These are phyloP conservation scores for Pseudogymnoascus pannorum DNA, from an alignment of 2,329 filamentous ascomycete species.

Conservation along the genomic window DNA sequence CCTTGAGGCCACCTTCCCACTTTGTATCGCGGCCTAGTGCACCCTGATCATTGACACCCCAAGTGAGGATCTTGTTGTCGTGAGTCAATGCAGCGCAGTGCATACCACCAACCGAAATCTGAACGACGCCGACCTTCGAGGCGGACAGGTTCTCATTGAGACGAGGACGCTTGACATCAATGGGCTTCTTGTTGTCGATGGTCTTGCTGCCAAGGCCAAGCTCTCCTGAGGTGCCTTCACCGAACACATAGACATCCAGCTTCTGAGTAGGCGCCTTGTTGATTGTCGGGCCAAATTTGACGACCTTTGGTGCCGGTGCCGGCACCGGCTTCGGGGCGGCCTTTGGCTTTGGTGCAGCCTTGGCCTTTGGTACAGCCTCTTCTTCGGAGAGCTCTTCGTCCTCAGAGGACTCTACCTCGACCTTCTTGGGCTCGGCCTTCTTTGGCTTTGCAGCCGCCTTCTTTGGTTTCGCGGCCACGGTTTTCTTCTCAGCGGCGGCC, in stretches of 20 bases:
- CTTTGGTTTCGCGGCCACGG: slow-evolving; percentile 15
- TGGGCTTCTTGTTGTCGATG: slow-evolving; percentile 49
- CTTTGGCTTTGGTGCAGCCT: slow-evolving; percentile 12
- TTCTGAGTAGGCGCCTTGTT: slow-evolving; percentile 56
- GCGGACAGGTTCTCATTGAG: slow-evolving; percentile 54
- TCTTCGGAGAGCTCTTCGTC: slow-evolving; percentile 6
- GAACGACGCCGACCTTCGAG: slow-evolving; percentile 58
- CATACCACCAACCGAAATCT: slow-evolving; percentile 75
- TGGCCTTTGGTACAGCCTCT: slow-evolving; percentile 8
- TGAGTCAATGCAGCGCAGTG: slow-evolving; percentile 69
- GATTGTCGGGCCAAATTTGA: slow-evolving; percentile 37
- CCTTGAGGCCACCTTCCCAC: slow-evolving; percentile 57
- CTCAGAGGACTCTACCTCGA: slow-evolving; percentile 1
- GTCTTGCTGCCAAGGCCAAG: slow-evolving; percentile 69
- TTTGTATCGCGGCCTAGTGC: slow-evolving; percentile 68
- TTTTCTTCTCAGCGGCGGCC: slow-evolving; percentile 22
- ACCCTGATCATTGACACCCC: slow-evolving; percentile 83
- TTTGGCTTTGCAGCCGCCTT: slow-evolving; percentile 13
- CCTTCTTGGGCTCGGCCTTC: slow-evolving; percentile 16
- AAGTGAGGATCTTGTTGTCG: slow-evolving; percentile 75
- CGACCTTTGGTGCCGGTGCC: slow-evolving; percentile 24
- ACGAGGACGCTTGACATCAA: slow-evolving; percentile 69
- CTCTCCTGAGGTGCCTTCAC: slow-evolving; percentile 73
- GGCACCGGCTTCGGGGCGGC: slow-evolving; percentile 23
- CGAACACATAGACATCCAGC: slow-evolving; percentile 73